These are phyloP conservation scores for Aspergillus cristatus DNA, from an alignment of 495 filamentous ascomycete genomes.

Conservation along the genomic window DNA sequence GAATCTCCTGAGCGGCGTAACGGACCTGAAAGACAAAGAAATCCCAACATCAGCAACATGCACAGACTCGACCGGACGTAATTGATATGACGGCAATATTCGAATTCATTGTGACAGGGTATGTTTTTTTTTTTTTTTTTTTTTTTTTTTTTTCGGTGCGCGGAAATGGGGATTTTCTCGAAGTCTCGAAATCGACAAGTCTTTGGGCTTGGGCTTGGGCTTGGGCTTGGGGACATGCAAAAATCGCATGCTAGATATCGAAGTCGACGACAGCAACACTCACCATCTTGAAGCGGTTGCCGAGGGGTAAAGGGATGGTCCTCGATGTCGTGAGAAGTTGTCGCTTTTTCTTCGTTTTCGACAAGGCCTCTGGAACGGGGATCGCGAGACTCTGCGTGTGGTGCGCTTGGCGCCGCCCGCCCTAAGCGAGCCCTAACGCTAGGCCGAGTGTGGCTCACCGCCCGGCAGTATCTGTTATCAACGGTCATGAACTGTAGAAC, in stretches of 20 bases:
- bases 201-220: no score
- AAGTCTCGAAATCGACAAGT: no score
- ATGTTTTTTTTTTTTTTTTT: no score
- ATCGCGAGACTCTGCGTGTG: slow-evolving; percentile 21
- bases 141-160: slow-evolving; percentile 1
- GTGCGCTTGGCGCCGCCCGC: slow-evolving; percentile 36
- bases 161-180: slow-evolving; percentile 3
- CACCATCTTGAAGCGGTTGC: slow-evolving; percentile 50
- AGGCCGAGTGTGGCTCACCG: slow-evolving; percentile 15
- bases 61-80: slow-evolving; percentile 1
- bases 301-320: slow-evolving; percentile 37
- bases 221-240: no score
- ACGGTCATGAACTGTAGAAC: no score
- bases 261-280: slow-evolving; percentile 29
- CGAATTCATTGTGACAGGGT: no score
- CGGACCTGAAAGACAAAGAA: slow-evolving; percentile 66
- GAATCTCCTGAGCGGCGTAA: slow-evolving; percentile 89
- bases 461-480: slow-evolving; percentile 9
- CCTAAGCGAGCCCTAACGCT: slow-evolving; percentile 44
- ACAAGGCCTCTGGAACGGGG: slow-evolving; percentile 30
- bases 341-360: slow-evolving; percentile 37
- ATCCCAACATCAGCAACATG: slow-evolving; percentile 26
- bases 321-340: slow-evolving; percentile 39
- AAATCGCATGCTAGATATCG: no score
- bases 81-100: no score